Evolutionary conservation across 1,284 basidiomycete genomes (phyloP).

Genomic region (Jaminaea rosea): DNA sequence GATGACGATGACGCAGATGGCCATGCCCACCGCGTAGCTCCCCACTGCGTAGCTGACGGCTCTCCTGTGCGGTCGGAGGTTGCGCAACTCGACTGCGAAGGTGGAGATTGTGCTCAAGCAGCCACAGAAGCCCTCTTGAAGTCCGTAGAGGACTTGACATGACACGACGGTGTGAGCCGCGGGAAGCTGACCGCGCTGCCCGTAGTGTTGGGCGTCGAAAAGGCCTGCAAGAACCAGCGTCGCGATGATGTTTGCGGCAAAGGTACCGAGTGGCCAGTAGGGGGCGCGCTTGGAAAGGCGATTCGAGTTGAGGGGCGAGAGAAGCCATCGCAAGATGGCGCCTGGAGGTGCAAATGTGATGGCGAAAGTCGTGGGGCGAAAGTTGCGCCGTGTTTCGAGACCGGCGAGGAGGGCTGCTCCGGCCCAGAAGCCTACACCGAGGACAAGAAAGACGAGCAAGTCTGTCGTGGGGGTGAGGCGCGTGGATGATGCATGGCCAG

Average conservation of each 20-base stretch:
- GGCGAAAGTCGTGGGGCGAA: slow-evolving; percentile 74
- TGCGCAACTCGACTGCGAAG: slow-evolving; percentile 70
- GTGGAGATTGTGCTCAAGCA: slow-evolving; percentile 91
- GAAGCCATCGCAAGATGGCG: slow-evolving; percentile 69
- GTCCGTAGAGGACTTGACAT: slow-evolving; percentile 36
- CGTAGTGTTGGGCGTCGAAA: slow-evolving; percentile 21
- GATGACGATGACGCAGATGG: slow-evolving; percentile 29
- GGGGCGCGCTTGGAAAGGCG: slow-evolving; percentile 65
- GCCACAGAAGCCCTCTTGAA: slow-evolving; percentile 87
- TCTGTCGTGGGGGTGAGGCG: not conserved
- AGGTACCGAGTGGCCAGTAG: slow-evolving; percentile 73
- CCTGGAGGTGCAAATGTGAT: slow-evolving; percentile 84
- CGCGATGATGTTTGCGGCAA: slow-evolving; percentile 72
- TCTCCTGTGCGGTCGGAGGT: slow-evolving; percentile 50
- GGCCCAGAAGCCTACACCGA: slow-evolving; percentile 47
- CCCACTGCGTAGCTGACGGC: slow-evolving; percentile 31
- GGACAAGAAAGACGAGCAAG: slow-evolving; percentile 2
- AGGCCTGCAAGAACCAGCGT: slow-evolving; percentile 19
- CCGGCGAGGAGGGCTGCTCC: slow-evolving; percentile 68
- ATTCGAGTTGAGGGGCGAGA: slow-evolving; percentile 61
- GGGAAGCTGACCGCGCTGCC: slow-evolving; percentile 4
- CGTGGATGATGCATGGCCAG: not conserved
- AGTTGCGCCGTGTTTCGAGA: slow-evolving; percentile 56
- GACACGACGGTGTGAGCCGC: slow-evolving; percentile 9
- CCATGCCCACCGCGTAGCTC: slow-evolving; percentile 27